Evolutionary conservation across 495 filamentous ascomycete genomes (phyloP), one percentile per base, ranked within the genome.

Genomic region (Tuber umbilicatum): DNA sequence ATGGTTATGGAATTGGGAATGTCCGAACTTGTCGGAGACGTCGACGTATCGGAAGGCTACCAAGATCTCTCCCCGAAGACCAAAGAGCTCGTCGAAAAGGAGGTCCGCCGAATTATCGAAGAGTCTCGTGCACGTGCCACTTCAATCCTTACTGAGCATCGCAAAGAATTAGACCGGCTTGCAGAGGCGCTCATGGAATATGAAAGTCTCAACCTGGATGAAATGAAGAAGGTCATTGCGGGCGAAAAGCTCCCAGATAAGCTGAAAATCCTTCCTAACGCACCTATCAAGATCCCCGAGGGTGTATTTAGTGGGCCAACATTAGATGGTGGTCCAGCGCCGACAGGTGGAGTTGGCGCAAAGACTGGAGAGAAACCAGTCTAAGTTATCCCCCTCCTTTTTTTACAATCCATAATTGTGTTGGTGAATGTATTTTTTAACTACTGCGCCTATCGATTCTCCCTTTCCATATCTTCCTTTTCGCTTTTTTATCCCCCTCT

Each of bases 111-210:
- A 17, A 86, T 97, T 27, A 88, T 98, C 17, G 92, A 97, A 76
- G 94, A 96, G 76, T 91, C 90, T 31, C 89, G 91, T 43, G 85
- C 85, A n/a, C 90, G 93, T 16, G 93, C 93, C 1, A 87, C 86
- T 16, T 87, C 87, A 47, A 87, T 97, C 35, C 85, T 99, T 43
- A 86, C 86, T 0, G 85, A 86, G 47, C 91, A 90, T 80, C 87
- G 92, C 35, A 89, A 92, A 71, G 94, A 97, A 81, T 87, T 99
- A 16, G 94, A 98, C 76, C 83, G 91, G 31, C 85, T 99, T 7
- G 94, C 94, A 41, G 90, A 93, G 80, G 95, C 94, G 5, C 85
- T 99, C 19, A 89, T 99, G 39, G 91, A 98, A 85, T 97, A 97
- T 84, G 96, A 98, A 84, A 96, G 92, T 3, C 85, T 97, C 37